Evolutionary conservation across 108 stramenopile species (phyloP).

Genomic region (Cyclotella baltica): DNA sequence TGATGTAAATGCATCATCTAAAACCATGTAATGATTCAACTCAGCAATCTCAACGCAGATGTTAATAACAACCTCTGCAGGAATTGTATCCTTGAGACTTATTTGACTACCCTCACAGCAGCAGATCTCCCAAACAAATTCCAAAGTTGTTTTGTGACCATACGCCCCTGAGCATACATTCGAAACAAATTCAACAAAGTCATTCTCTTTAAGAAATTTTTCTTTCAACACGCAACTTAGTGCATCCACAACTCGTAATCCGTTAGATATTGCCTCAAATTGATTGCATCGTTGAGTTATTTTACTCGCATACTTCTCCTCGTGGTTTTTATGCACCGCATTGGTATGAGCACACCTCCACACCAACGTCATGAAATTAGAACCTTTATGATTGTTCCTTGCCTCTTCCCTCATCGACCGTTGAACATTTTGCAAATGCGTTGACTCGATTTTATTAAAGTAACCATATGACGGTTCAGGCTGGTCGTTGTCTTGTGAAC

Average conservation of each 20-base stretch:
- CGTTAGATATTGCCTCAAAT: conserved; percentile 20
- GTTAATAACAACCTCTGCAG: conserved; percentile 24
- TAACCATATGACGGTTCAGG: not conserved
- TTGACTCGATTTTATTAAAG: not conserved
- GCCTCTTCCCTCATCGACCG: not conserved
- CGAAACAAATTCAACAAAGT: conserved; percentile 32
- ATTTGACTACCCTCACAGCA: not conserved
- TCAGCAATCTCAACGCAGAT: conserved; percentile 29
- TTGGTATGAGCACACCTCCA: conserved; percentile 8
- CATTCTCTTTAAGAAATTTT: conserved; percentile 9
- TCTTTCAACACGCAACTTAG: conserved; percentile 12
- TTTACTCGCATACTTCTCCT: not conserved
- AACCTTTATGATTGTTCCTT: not conserved
- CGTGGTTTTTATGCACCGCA: not conserved
- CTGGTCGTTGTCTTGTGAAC: not conserved
- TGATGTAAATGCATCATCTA: conserved; percentile 25
- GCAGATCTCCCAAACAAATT: conserved; percentile 36
- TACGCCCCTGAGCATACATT: conserved; percentile 21
- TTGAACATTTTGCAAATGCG: not conserved
- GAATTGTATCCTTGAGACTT: not conserved
- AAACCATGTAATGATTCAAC: conserved; percentile 29
- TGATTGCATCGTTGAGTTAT: conserved; percentile 25
- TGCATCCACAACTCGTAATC: conserved; percentile 1
- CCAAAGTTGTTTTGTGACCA: conserved; percentile 16
- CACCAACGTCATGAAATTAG: not conserved